A percentile compares a stretch with the other conserved stretches of the same genome.
Evolutionary conservation across 176 grass and related monocot species (phyloP).

Genomic region (Rhynchospora breviuscula): DNA sequence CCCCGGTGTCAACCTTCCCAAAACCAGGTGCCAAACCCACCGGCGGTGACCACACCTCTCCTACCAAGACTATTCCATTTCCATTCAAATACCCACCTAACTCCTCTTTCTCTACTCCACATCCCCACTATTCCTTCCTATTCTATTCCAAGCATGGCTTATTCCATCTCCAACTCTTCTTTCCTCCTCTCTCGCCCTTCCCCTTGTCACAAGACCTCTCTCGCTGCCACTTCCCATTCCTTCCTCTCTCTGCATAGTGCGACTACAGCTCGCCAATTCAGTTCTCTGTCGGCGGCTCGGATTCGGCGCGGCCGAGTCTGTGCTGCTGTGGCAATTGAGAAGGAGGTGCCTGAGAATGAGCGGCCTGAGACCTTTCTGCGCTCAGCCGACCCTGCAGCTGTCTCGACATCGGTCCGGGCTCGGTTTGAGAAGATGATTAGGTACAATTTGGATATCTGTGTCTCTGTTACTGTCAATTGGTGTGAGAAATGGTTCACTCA

Average conservation of each 20-base stretch:
- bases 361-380: conserved; percentile 81
- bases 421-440: conserved; percentile 94
- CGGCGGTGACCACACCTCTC: conserved; percentile 23
- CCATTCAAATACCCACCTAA: not conserved
- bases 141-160: not conserved
- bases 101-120: not conserved
- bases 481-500: not conserved
- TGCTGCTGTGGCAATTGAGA: conserved; percentile 77
- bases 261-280: not conserved
- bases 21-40: conserved; percentile 31
- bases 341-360: conserved; percentile 93
- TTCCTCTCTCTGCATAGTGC: not conserved
- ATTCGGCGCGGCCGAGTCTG: conserved; percentile 19
- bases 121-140: not conserved
- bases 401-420: conserved; percentile 55
- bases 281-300: not conserved
- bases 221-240: not conserved
- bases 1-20: conserved; percentile 1
- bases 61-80: not conserved
- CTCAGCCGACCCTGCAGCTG: conserved; percentile 36
- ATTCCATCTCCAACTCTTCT: conserved; percentile 35
- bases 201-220: conserved; percentile 19
- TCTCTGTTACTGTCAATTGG: not conserved
- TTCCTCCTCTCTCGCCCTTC: conserved; percentile 46
- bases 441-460: conserved; percentile 1